Evolutionary conservation across 2,329 filamentous ascomycete genomes (phyloP).

Genomic region (Botrytis pseudocinerea): DNA sequence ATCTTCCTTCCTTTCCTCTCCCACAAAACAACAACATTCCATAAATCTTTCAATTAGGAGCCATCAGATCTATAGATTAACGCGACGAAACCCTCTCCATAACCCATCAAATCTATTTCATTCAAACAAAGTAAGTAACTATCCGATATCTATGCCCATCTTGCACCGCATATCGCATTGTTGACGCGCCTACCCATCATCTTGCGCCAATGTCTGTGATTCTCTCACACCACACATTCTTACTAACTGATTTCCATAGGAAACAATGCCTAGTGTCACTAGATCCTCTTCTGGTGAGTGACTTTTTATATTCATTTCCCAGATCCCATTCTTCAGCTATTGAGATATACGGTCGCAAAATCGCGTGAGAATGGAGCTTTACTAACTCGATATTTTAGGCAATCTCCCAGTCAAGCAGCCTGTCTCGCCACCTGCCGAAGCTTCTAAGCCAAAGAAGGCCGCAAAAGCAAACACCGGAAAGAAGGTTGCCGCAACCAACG

Average conservation of each 20-base stretch:
- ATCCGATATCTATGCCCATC: background rate
- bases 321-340: background rate
- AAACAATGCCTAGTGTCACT: conserved; percentile 39
- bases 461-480: conserved; percentile 37
- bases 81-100: conserved; percentile 3
- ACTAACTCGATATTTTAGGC: conserved; percentile 35
- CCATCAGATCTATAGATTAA: background rate
- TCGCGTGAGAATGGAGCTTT: conserved; percentile 24
- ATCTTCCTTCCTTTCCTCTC: conserved; percentile 6
- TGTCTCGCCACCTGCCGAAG: conserved; percentile 36
- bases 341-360: conserved; percentile 16
- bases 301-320: conserved; percentile 6
- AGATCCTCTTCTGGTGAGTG: conserved; percentile 38
- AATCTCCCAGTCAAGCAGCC: conserved; percentile 37
- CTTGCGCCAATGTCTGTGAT: conserved; percentile 11
- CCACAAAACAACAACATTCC: conserved; percentile 18
- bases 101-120: background rate
- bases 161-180: background rate
- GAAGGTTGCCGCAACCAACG: conserved; percentile 39
- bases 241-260: conserved; percentile 27
- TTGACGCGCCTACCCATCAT: background rate
- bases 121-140: conserved; percentile 3
- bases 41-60: conserved; percentile 3
- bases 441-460: conserved; percentile 36
- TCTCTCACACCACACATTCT: background rate